phyloP scores from a whole-genome alignment of 2,329 filamentous ascomycete genomes.

The Monosporascus sp. region DNA sequence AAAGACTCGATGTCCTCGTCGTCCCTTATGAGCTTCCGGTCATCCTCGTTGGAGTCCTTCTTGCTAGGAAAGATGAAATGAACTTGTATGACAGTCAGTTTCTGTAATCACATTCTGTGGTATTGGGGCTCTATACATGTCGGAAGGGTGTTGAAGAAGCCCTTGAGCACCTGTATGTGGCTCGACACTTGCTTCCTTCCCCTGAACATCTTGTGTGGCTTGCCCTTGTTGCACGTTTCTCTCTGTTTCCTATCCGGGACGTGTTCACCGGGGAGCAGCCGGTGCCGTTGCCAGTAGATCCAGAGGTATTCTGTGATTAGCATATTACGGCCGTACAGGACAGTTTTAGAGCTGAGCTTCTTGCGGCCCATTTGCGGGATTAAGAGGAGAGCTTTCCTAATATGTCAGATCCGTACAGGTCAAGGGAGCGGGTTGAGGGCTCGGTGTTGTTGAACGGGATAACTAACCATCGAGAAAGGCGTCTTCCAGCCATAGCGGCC shows the following conservation, averaged over 20 bases:
- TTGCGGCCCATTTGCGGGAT: constrained; percentile 63
- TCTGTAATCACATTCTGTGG: background rate
- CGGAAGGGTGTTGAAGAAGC: constrained; percentile 57
- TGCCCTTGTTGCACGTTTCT: constrained; percentile 22
- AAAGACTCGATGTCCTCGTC: constrained; percentile 49
- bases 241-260: constrained; percentile 42
- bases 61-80: constrained; percentile 56
- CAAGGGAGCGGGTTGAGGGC: background rate
- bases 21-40: constrained; percentile 30
- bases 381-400: constrained; percentile 50
- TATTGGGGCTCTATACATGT: constrained; percentile 48
- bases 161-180: constrained; percentile 67
- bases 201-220: constrained; percentile 29
- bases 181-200: constrained; percentile 61
- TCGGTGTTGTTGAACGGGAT: background rate
- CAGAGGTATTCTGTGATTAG: constrained; percentile 65
- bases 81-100: constrained; percentile 32
- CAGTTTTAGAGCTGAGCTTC: constrained; percentile 61
- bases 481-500: constrained; percentile 60
- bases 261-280: constrained; percentile 33
- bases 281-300: constrained; percentile 43
- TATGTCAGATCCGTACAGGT: constrained; percentile 11
- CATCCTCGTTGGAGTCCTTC: constrained; percentile 48
- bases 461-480: constrained; percentile 62
- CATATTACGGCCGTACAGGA: constrained; percentile 65